Conservation (phyloP, 2,329 filamentous ascomycete genomes). For the Fusarium poae region DNA sequence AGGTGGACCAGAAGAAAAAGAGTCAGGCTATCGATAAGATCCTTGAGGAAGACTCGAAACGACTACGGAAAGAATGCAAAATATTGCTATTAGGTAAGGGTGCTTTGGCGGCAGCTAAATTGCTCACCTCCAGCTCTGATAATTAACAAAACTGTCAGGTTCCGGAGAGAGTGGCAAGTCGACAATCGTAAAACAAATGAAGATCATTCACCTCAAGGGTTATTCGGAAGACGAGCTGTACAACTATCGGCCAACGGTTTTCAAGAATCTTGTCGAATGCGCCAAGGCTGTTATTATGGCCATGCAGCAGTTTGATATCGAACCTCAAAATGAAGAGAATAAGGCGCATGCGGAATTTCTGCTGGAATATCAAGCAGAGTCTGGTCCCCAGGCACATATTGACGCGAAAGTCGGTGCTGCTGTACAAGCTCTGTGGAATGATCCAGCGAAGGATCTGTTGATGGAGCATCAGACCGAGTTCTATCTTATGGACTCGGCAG, state of each 20-base stretch:
- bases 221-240: slow-evolving; percentile 94
- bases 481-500: slow-evolving; percentile 98
- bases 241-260: slow-evolving; percentile 95
- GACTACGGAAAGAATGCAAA: slow-evolving; percentile 97
- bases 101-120: slow-evolving; percentile 23
- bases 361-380: slow-evolving; percentile 88
- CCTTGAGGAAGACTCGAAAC: slow-evolving; percentile 93
- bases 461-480: slow-evolving; percentile 98
- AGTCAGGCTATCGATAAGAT: slow-evolving; percentile 95
- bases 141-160: slow-evolving; percentile 66
- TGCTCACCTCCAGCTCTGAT: slow-evolving; percentile 1
- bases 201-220: slow-evolving; percentile 98
- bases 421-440: slow-evolving; percentile 89
- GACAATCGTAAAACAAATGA: slow-evolving; percentile 99
- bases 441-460: slow-evolving; percentile 83
- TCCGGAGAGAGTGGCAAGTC: slow-evolving; percentile 99
- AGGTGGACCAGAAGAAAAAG: slow-evolving; percentile 93
- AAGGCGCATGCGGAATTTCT: slow-evolving; percentile 83
- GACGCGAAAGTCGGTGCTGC: slow-evolving; percentile 85
- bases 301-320: slow-evolving; percentile 91
- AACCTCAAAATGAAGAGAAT: slow-evolving; percentile 78
- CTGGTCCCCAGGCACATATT: slow-evolving; percentile 87
- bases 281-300: slow-evolving; percentile 92
- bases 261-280: slow-evolving; percentile 98
- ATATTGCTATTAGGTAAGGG: slow-evolving; percentile 89